Evolutionary conservation across 2,329 filamentous ascomycete genomes (phyloP).

Genomic region (Ustulina deusta): DNA sequence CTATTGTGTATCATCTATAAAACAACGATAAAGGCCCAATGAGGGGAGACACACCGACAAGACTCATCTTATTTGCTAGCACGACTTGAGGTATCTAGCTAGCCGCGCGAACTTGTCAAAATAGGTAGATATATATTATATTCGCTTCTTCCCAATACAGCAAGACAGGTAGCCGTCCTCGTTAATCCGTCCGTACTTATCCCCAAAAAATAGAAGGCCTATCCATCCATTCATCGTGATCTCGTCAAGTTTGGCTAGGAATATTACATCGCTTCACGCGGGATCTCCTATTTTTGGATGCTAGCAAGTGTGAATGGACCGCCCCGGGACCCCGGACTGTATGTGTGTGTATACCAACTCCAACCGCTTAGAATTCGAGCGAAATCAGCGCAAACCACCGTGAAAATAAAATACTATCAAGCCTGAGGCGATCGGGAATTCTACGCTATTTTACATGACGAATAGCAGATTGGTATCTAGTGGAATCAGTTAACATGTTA

Average conservation of each 20-base stretch:
- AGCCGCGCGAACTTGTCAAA: conserved; percentile 2
- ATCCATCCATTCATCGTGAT: conserved; percentile 22
- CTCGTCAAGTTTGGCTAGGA: conserved; percentile 23
- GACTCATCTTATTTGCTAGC: conserved; percentile 11
- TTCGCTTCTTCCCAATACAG: conserved; percentile 14
- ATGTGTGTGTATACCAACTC: conserved; percentile 23
- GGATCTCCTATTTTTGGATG: conserved; percentile 18
- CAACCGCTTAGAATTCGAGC: conserved; percentile 14
- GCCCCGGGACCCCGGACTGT: conserved; percentile 5
- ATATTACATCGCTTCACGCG: conserved; percentile 16
- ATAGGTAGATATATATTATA: conserved; percentile 9
- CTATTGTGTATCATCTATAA: background rate
- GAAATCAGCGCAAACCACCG: conserved; percentile 35
- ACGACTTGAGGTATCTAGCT: conserved; percentile 8
- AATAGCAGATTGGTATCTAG: conserved; percentile 74
- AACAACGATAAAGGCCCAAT: background rate
- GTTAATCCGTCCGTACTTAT: conserved; percentile 9
- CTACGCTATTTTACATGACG: conserved; percentile 67
- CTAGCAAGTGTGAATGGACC: conserved; percentile 19
- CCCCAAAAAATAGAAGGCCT: background rate
- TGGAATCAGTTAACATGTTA: conserved; percentile 31
- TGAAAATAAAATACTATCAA: conserved; percentile 12
- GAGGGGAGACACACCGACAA: background rate
- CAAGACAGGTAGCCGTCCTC: conserved; percentile 28
- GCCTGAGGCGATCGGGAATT: conserved; percentile 3